phyloP scores from a whole-genome alignment of 768 basidiomycete genomes.

The Lactifluus hygrophoroides region DNA sequence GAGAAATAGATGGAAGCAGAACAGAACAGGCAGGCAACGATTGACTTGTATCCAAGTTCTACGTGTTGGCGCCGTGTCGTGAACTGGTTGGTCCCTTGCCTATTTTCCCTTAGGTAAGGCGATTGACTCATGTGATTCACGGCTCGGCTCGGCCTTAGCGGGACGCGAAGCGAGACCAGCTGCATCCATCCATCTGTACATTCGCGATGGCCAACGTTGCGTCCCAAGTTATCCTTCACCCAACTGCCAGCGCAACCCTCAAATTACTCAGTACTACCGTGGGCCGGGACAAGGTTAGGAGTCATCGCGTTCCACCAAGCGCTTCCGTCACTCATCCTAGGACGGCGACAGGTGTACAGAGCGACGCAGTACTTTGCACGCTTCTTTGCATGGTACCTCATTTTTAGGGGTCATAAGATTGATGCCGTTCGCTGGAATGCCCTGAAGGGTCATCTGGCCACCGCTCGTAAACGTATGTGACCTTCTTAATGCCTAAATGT shows the following conservation, averaged over 20 bases:
- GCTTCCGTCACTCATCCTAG: neutral
- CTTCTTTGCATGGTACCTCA: conserved; percentile 77
- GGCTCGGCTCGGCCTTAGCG: neutral
- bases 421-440: conserved; percentile 73
- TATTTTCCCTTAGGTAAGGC: neutral
- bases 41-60: neutral
- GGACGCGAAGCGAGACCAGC: too few species aligned
- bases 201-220: conserved; percentile 37
- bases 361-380: conserved; percentile 86
- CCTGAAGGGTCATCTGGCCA: conserved; percentile 77
- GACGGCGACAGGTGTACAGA: conserved; percentile 60
- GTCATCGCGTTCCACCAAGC: neutral
- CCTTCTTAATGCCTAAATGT: neutral
- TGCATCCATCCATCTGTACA: neutral
- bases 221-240: conserved; percentile 80
- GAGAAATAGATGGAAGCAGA: neutral
- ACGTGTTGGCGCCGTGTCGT: neutral
- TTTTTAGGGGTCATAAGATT: conserved; percentile 58
- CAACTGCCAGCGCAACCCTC: conserved; percentile 63
- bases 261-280: conserved; percentile 73
- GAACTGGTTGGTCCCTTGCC: neutral
- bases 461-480: conserved; percentile 68
- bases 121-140: conserved; percentile 12
- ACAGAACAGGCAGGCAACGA: neutral
- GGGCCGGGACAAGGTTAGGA: conserved; percentile 81